These are phyloP conservation scores for Hippophae gyantsensis DNA, from an alignment of 306 rosid genomes.

Conservation along the genomic window DNA sequence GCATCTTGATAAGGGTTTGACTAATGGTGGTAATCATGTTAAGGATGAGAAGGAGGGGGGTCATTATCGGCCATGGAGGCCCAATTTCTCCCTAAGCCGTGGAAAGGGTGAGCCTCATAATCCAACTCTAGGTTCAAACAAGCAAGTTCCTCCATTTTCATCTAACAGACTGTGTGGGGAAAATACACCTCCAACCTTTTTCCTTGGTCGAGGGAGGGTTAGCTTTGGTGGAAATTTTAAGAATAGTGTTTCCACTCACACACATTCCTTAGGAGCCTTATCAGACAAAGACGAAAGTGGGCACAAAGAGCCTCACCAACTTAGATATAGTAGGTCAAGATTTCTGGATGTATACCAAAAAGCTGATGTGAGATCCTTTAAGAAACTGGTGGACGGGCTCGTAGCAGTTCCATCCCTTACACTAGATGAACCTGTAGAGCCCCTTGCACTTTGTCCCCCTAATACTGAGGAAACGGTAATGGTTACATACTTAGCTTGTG, in stretches of 20 bases:
- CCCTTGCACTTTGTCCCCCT: constrained; percentile 54
- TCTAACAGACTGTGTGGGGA: constrained; percentile 64
- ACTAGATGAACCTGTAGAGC: constrained; percentile 60
- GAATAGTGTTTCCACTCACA: constrained; percentile 26
- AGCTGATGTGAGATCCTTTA: constrained; percentile 32
- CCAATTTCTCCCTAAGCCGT: constrained; percentile 48
- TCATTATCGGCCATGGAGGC: constrained; percentile 75
- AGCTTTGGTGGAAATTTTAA: constrained; percentile 40
- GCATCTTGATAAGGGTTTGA: constrained; percentile 41
- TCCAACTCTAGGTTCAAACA: constrained; percentile 47
- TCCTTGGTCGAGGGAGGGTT: constrained; percentile 50
- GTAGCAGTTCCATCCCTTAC: constrained; percentile 54
- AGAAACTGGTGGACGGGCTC: constrained; percentile 52
- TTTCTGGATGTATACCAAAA: constrained; percentile 66
- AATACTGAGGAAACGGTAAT: constrained; percentile 64
- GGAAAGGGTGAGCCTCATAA: constrained; percentile 55
- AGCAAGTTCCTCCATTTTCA: constrained; percentile 41
- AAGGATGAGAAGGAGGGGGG: constrained; percentile 83
- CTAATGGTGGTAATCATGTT: constrained; percentile 50
- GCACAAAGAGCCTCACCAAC: constrained; percentile 39
- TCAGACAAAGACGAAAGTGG: constrained; percentile 42
- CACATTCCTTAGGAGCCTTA: constrained; percentile 32
- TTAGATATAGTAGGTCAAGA: constrained; percentile 55
- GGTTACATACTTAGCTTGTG: constrained; percentile 4
- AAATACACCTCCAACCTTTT: constrained; percentile 36